Evolutionary conservation across 768 basidiomycete genomes (phyloP).

Genomic region (Macrolepiota dolichaula): DNA sequence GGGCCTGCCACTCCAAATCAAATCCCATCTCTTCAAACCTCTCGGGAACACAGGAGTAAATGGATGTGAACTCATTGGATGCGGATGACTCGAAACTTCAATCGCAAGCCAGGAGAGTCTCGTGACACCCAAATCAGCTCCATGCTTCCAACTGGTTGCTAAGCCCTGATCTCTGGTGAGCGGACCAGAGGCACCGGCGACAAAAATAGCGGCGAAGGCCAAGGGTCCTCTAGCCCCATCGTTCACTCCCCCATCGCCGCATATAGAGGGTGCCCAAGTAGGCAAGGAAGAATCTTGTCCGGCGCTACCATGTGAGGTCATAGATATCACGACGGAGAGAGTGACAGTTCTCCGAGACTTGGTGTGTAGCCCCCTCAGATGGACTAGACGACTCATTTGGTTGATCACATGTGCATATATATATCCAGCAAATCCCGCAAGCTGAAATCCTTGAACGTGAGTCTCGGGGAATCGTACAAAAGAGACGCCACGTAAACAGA

Average conservation of each 20-base stretch:
- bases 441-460: not conserved
- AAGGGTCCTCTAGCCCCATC: constrained; percentile 5
- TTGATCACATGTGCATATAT: not conserved
- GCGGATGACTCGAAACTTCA: not conserved
- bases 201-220: constrained; percentile 1
- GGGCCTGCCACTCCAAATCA: constrained; percentile 8
- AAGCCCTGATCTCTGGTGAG: constrained; percentile 8
- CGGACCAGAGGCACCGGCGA: constrained; percentile 1
- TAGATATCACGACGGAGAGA: constrained; percentile 8
- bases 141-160: not conserved
- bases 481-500: not conserved
- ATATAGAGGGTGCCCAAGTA: not conserved
- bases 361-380: not conserved
- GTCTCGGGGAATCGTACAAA: not conserved
- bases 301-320: not conserved
- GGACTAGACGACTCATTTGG: not conserved
- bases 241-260: constrained; percentile 8
- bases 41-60: too few species aligned
- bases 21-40: constrained; percentile 4
- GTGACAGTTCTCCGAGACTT: constrained; percentile 8
- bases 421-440: not conserved
- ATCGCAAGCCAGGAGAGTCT: constrained; percentile 1
- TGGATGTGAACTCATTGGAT: constrained; percentile 9
- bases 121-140: constrained; percentile 10
- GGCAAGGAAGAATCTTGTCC: not conserved